Base-by-base conservation (phyloP, 2,329 filamentous ascomycete genomes). In the Xylariaceae sp. region DNA sequence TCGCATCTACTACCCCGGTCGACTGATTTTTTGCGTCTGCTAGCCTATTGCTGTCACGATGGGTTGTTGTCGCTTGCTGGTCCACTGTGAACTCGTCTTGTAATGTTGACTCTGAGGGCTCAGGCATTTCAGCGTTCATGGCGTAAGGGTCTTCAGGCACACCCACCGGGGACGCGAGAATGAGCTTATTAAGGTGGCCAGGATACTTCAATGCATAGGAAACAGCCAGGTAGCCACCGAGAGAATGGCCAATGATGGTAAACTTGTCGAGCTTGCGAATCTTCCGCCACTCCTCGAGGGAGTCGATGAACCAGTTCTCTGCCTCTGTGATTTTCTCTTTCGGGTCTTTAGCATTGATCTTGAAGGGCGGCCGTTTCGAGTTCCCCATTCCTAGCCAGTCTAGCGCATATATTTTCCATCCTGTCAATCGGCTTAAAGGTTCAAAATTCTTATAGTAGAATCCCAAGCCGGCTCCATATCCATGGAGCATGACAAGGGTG, bases 391-490 rank as follows among this genome's bases (percentile, higher is more conserved):
- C 93, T 13, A 97, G 80, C 81, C 97, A 85, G 67, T 99, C 93
- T n/a, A 99, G 77, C 1, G 93, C 91, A 69, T 94, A 97, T 15
- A 99, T 75, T 66, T 91, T 92, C 86, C 94, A 95, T 23, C 92
- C 92, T 23, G 81, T 78, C 1, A 85, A 76, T 15, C 92, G 85
- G 39, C 88, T 92, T 27, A 99, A 75, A 5, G 87, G 85, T 72
- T 99, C 94, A 56, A 96, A 96, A 70, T 99, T 99, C 75, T 94
- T 93, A 80, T 97, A 99, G 79, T 96, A 99, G 75, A 99, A 97
- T 18, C 93, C 94, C 0, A 99, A 81, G 0, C 94, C 94, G 2
- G 94, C 94, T 40, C 94, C 94, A 72, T 99, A 99, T 57, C 94
- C 94, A 70, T 99, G 94, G 4, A 99, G 77, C 84, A 99, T 96